Percentiles rank a stretch among this genome's conserved stretches.
Evolutionary conservation across 345 rosid genomes (phyloP).

Genomic region (Hibiscus trionum): DNA sequence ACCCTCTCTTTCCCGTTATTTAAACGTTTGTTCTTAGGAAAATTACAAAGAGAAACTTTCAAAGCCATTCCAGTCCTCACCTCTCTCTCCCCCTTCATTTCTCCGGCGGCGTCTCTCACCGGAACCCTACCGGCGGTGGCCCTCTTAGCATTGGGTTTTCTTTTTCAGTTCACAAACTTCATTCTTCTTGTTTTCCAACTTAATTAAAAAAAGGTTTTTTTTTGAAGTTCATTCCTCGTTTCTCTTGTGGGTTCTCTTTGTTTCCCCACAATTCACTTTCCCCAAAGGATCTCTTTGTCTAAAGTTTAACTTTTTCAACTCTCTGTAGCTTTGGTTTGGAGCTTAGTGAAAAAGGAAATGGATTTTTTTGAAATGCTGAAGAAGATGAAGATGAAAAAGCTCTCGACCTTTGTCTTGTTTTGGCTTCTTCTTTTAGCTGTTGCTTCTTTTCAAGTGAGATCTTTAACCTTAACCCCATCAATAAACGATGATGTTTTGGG

Average conservation of each 20-base stretch:
- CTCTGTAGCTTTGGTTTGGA: neutral
- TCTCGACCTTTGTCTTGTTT: slow-evolving; percentile 9
- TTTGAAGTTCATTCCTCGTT: neutral
- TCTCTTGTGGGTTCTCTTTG: neutral
- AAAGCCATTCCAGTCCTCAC: neutral
- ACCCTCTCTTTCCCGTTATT: no score
- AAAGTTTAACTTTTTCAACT: no score
- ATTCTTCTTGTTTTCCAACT: neutral
- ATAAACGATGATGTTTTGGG: slow-evolving; percentile 72
- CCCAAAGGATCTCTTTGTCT: neutral
- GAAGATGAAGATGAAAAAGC: slow-evolving; percentile 12
- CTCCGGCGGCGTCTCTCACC: slow-evolving; percentile 1
- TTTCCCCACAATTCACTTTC: neutral
- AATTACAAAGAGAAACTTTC: no score
- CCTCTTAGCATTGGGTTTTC: neutral
- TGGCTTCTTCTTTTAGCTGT: slow-evolving; percentile 11
- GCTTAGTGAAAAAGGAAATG: neutral
- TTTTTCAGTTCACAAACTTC: neutral
- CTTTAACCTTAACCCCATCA: slow-evolving; percentile 57
- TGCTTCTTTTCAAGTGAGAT: slow-evolving; percentile 27
- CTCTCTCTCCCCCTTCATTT: neutral
- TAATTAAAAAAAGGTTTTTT: neutral
- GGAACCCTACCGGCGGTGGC: slow-evolving; percentile 3
- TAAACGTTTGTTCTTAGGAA: no score
- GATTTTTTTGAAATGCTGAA: neutral